Evolutionary conservation across 2,329 filamentous ascomycete genomes (phyloP).

Genomic region (Colletotrichum sp.): DNA sequence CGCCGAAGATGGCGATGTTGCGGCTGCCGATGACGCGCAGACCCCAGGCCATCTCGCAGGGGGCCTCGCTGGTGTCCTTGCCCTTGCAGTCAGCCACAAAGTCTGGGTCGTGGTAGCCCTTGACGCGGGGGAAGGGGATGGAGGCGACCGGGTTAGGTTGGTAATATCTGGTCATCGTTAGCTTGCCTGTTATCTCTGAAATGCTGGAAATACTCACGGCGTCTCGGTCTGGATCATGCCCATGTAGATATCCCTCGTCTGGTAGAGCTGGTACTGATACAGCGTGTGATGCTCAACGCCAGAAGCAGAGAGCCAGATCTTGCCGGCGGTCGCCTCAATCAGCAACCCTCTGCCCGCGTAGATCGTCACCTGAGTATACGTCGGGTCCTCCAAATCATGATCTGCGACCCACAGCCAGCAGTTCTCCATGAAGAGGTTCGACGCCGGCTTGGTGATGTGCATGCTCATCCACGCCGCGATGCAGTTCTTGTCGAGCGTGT

Average conservation of each 20-base stretch:
- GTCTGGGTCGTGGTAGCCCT: slow-evolving; percentile 52
- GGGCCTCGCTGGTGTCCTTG: slow-evolving; percentile 30
- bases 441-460: slow-evolving; percentile 43
- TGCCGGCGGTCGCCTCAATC: slow-evolving; percentile 46
- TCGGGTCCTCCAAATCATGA: slow-evolving; percentile 58
- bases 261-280: slow-evolving; percentile 72
- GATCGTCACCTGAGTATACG: slow-evolving; percentile 54
- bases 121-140: slow-evolving; percentile 56
- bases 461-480: slow-evolving; percentile 49
- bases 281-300: slow-evolving; percentile 69
- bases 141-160: slow-evolving; percentile 68
- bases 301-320: slow-evolving; percentile 69
- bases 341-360: slow-evolving; percentile 58
- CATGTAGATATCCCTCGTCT: slow-evolving; percentile 66
- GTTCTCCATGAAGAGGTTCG: slow-evolving; percentile 47
- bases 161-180: slow-evolving; percentile 53
- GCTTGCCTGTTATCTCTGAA: rapidly evolving
- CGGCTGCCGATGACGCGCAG: slow-evolving; percentile 63
- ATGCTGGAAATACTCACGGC: slow-evolving; percentile 34
- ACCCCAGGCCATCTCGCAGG: slow-evolving; percentile 68
- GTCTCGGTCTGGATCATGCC: slow-evolving; percentile 70
- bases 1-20: slow-evolving; percentile 65
- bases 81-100: slow-evolving; percentile 50
- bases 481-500: slow-evolving; percentile 33
- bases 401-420: slow-evolving; percentile 55